Conservation (phyloP, 345 rosid genomes). For the Eucalyptus marginata region DNA sequence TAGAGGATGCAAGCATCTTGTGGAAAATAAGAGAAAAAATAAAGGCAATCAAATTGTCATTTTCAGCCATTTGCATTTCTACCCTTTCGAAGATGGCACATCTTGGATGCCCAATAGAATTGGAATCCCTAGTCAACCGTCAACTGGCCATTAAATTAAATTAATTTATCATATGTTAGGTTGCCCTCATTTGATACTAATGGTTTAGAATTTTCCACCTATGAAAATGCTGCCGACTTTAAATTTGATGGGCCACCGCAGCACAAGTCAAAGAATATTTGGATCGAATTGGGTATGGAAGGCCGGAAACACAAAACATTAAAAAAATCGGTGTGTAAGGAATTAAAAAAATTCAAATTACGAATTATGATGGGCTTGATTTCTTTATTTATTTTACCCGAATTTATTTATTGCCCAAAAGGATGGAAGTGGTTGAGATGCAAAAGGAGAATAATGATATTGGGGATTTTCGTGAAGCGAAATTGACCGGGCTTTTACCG, state of each 20-base stretch:
- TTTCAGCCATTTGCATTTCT: background rate
- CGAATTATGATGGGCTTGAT: background rate
- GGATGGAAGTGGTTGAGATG: background rate
- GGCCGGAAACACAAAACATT: background rate
- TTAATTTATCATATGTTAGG: background rate
- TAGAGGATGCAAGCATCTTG: background rate
- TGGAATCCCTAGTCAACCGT: background rate
- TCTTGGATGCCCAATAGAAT: background rate
- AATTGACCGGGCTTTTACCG: background rate
- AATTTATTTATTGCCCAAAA: background rate
- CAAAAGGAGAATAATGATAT: background rate
- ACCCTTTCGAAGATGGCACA: background rate
- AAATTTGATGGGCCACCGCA: background rate
- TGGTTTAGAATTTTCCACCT: background rate
- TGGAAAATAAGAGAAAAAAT: background rate
- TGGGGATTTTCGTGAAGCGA: background rate
- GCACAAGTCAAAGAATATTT: background rate
- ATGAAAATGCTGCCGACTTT: background rate
- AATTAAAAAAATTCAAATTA: background rate
- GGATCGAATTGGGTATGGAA: background rate
- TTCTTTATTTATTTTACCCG: background rate
- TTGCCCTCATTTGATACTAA: background rate
- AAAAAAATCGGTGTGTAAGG: background rate
- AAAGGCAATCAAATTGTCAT: background rate
- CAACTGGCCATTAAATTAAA: background rate